phyloP scores from a whole-genome alignment of 2,329 filamentous ascomycete species.

The Hymenoscyphus infarciens region DNA sequence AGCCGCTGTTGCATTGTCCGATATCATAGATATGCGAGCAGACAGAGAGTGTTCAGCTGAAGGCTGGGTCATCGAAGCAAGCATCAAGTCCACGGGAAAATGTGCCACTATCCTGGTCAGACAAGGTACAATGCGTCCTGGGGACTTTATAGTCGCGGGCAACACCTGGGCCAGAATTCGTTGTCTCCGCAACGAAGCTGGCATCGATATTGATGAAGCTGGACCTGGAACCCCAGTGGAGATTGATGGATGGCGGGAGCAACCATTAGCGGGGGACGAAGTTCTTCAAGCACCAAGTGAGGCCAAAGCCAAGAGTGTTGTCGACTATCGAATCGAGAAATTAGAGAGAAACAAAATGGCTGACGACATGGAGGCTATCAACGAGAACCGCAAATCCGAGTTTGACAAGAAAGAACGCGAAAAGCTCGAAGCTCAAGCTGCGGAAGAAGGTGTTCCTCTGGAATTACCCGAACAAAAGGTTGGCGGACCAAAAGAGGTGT shows the following conservation, averaged over 20 bases:
- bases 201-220: conserved; percentile 66
- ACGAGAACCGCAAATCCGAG: conserved; percentile 55
- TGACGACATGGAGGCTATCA: conserved; percentile 72
- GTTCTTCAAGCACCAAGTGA: conserved; percentile 81
- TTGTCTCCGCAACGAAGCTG: conserved; percentile 79
- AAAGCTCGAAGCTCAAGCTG: conserved; percentile 47
- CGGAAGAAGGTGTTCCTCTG: conserved; percentile 25
- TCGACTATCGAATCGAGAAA: conserved; percentile 71
- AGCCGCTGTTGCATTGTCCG: conserved; percentile 78
- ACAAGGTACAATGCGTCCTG: conserved; percentile 76
- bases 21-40: conserved; percentile 86
- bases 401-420: conserved; percentile 61
- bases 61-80: conserved; percentile 91
- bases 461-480: conserved; percentile 34
- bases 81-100: conserved; percentile 78
- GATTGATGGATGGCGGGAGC: conserved; percentile 89
- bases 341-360: conserved; percentile 63
- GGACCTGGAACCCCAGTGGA: conserved; percentile 87
- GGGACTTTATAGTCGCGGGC: conserved; percentile 83
- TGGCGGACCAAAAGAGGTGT: conserved; percentile 54
- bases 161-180: conserved; percentile 86
- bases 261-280: conserved; percentile 81
- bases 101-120: conserved; percentile 87
- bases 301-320: conserved; percentile 71
- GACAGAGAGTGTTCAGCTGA: conserved; percentile 74